These are phyloP conservation scores for Aspergillus unguis DNA, from an alignment of 2,329 filamentous ascomycete genomes.

Conservation along the genomic window DNA sequence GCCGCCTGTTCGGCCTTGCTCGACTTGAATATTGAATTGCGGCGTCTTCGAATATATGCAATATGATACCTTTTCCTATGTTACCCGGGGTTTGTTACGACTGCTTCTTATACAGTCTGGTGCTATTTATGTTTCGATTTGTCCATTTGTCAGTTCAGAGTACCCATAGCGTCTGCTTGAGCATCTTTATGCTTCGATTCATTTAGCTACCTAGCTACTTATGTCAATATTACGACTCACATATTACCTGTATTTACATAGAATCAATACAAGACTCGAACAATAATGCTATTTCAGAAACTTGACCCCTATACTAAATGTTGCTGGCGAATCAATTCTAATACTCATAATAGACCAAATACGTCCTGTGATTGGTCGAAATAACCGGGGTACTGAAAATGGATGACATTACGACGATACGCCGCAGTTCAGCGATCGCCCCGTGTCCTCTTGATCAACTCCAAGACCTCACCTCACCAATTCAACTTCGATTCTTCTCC, in stretches of 20 bases:
- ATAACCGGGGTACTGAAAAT: constrained; percentile 2
- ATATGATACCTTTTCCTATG: constrained; percentile 31
- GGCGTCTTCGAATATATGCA: constrained; percentile 23
- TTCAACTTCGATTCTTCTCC: constrained; percentile 7
- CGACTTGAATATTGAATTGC: constrained; percentile 12
- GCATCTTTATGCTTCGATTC: constrained; percentile 6
- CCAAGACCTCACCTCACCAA: constrained; percentile 19
- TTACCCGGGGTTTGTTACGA: constrained; percentile 21
- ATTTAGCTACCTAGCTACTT: constrained; percentile 5
- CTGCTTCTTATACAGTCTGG: constrained; percentile 11
- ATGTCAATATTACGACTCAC: constrained; percentile 21
- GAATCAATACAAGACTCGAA: neutral
- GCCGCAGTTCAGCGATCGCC: constrained; percentile 19
- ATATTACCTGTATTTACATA: constrained; percentile 14
- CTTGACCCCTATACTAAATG: neutral
- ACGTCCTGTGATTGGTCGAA: constrained; percentile 1
- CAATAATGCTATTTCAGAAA: neutral
- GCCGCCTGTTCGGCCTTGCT: constrained; percentile 11
- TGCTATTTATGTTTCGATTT: constrained; percentile 3
- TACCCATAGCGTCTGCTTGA: constrained; percentile 19
- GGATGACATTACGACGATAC: constrained; percentile 18
- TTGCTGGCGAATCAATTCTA: neutral
- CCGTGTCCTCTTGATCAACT: constrained; percentile 25
- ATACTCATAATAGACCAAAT: neutral
- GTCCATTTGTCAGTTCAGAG: constrained; percentile 12